Evolutionary conservation across 148 eudicot species (phyloP), one percentile per base, ranked within the genome.

Genomic region (Beta vulgaris): DNA sequence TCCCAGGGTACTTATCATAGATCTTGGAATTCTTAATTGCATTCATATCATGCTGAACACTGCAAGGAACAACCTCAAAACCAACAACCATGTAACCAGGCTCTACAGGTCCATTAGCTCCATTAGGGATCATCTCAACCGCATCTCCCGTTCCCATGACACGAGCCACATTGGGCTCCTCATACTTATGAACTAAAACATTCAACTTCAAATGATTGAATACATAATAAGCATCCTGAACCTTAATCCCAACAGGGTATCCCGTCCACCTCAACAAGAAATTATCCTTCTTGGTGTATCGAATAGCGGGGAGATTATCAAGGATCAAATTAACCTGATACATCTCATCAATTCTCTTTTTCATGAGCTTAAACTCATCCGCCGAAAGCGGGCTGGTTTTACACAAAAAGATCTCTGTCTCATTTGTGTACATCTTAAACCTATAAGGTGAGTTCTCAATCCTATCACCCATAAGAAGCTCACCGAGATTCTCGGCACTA

Each of bases 271-370:
- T 75, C 82, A 89, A 60, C 60, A 77, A 36, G 60, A 71, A 84
- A 39, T 74, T 81, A 65, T 89, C 92, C 77, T 83, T 91, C 64
- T 84, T 82, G 23, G 89, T 89, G 43, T 88, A 91, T 43, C 93
- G 79, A 75, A 91, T 90, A 0, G 97, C 93, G 1, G 97, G 97
- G 55, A 91, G 83, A 53, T 91, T 91, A 82, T 91, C 97, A 43
- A 91, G 87, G 70, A 86, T 89, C 84, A 91, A 79, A 76, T 91
- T 91, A 71, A 91, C 97, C 83, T 91, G 93, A 82, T 91, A 91
- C 91, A 88, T 88, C 82, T 89, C 93, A 80, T 91, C 97, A 73
- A 91, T 91, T 82, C 97, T 88, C 82, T 83, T 74, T 74, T 80
- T 80, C 80, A 91, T 67, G 44, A 87, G 85, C 87, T 89, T 88